Percentiles rank a stretch among this genome's conserved stretches.
phyloP scores from a whole-genome alignment of 2,329 filamentous ascomycete genomes.

The Xylaria sp. region DNA sequence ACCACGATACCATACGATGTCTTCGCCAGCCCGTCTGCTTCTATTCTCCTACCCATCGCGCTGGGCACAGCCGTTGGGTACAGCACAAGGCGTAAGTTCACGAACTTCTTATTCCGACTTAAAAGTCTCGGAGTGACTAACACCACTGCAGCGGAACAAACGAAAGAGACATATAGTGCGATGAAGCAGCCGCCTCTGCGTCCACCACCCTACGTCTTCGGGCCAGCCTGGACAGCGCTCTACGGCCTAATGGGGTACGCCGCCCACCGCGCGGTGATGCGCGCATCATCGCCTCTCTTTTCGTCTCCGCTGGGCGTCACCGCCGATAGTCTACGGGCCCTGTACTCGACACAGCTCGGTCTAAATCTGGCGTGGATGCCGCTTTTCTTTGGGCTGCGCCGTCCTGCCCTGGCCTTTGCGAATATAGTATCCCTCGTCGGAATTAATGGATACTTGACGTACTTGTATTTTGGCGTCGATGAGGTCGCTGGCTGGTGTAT shows the following conservation, averaged over 20 bases:
- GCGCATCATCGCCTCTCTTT: slow-evolving; percentile 63
- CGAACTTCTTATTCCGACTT: too few relatives aligned
- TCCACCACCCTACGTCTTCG: slow-evolving; percentile 67
- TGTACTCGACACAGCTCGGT: slow-evolving; percentile 85
- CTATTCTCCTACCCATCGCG: slow-evolving; percentile 76
- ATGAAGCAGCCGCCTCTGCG: slow-evolving; percentile 71
- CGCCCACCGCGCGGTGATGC: slow-evolving; percentile 75
- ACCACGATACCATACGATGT: slow-evolving; percentile 71
- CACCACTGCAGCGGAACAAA: slow-evolving; percentile 54
- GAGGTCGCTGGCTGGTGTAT: slow-evolving; percentile 73
- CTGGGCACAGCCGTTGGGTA: slow-evolving; percentile 77
- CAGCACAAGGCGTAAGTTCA: slow-evolving; percentile 64
- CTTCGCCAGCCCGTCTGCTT: slow-evolving; percentile 74
- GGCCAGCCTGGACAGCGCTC: slow-evolving; percentile 69
- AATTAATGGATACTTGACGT: slow-evolving; percentile 74
- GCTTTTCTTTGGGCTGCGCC: slow-evolving; percentile 81
- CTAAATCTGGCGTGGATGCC: slow-evolving; percentile 92
- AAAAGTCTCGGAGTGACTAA: too few relatives aligned
- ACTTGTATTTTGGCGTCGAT: slow-evolving; percentile 79
- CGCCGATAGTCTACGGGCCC: slow-evolving; percentile 68
- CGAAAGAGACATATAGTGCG: slow-evolving; percentile 65
- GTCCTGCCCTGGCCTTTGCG: slow-evolving; percentile 73
- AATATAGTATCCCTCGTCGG: slow-evolving; percentile 78
- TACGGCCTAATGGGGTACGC: slow-evolving; percentile 87
- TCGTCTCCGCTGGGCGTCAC: slow-evolving; percentile 35